These are phyloP conservation scores for Zygosaccharomyces pseudorouxii DNA, from an alignment of 805 yeast genomes.

Conservation along the genomic window DNA sequence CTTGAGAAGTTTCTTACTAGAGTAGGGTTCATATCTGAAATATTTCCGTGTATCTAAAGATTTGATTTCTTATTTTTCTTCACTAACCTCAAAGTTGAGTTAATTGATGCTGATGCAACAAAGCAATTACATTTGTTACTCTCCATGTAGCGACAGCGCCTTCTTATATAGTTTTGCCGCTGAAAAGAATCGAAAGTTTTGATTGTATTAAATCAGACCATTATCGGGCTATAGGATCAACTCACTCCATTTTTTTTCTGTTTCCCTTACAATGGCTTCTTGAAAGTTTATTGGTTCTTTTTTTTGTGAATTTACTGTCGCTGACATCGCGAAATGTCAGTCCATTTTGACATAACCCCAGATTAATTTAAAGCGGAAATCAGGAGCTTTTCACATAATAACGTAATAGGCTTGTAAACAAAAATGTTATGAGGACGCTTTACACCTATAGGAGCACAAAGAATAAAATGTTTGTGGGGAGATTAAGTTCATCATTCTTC, in stretches of 20 bases:
- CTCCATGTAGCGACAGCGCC: background rate
- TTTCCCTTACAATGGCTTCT: background rate
- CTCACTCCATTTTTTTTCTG: background rate
- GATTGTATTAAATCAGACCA: background rate
- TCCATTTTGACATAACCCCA: constrained; percentile 1
- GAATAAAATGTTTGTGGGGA: background rate
- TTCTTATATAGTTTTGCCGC: background rate
- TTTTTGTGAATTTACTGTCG: background rate
- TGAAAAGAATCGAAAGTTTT: background rate
- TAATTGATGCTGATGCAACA: background rate
- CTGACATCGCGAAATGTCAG: background rate
- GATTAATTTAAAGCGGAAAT: background rate
- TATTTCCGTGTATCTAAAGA: too few relatives aligned
- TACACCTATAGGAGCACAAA: background rate
- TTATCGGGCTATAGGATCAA: background rate
- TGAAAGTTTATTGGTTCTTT: background rate
- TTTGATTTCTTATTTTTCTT: background rate
- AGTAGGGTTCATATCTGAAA: constrained; percentile 16
- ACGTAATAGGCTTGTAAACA: background rate
- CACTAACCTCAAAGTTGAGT: too few relatives aligned
- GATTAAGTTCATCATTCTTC: background rate
- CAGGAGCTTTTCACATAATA: background rate
- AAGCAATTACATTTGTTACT: background rate
- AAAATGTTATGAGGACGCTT: background rate
- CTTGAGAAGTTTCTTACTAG: constrained; percentile 16